Percentiles rank a stretch among this genome's conserved stretches.
phyloP scores from a whole-genome alignment of 148 eudicot genomes.

The Bassia scoparia region DNA sequence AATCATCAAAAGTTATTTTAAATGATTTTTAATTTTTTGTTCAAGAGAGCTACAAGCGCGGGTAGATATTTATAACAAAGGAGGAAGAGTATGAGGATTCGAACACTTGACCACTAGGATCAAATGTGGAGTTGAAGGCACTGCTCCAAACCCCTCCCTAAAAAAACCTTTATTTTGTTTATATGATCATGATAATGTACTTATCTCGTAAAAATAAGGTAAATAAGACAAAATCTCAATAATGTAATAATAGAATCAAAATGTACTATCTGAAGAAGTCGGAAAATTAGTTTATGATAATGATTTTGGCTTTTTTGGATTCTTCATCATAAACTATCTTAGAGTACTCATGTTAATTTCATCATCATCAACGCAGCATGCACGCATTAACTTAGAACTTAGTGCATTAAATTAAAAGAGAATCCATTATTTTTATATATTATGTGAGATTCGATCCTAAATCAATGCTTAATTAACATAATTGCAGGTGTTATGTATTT shows the following conservation, averaged over 20 bases:
- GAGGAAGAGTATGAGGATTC: too few species aligned
- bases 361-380: conserved; percentile 5
- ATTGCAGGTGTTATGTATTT: background rate
- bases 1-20: too few species aligned
- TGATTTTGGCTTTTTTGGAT: conserved; percentile 5
- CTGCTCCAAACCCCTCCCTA: too few species aligned
- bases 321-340: background rate
- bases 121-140: too few species aligned
- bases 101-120: too few species aligned
- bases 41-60: too few species aligned
- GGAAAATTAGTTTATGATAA: background rate
- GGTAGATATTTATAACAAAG: too few species aligned
- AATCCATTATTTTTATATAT: background rate
- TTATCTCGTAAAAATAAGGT: too few species aligned
- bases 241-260: background rate
- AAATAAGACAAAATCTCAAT: background rate
- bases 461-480: background rate
- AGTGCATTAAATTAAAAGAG: background rate
- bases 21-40: too few species aligned
- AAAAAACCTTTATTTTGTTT: too few species aligned
- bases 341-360: background rate
- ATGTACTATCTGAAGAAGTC: background rate
- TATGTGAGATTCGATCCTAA: background rate
- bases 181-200: too few species aligned
- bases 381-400: background rate